These are phyloP conservation scores for Nakaseomyces glabratus DNA, from an alignment of 1,139 yeast species.

Conservation along the genomic window DNA sequence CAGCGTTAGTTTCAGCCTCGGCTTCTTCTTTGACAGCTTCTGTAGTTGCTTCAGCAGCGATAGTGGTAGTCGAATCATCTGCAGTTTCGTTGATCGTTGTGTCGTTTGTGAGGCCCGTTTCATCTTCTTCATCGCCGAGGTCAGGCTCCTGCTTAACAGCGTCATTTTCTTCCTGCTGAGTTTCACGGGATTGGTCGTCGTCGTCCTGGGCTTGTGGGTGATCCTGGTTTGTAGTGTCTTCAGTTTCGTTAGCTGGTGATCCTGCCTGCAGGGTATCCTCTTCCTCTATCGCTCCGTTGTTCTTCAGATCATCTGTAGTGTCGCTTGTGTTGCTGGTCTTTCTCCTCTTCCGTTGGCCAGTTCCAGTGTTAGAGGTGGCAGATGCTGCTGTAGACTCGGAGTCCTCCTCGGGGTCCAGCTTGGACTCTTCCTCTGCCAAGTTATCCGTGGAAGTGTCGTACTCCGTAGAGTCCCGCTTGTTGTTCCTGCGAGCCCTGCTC, in stretches of 20 bases:
- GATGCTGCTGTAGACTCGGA: background rate
- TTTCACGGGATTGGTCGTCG: constrained; percentile 17
- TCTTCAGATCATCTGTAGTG: no score
- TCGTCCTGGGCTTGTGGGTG: constrained; percentile 13
- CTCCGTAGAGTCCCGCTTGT: no score
- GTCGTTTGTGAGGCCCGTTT: constrained; percentile 8
- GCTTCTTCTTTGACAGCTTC: no score
- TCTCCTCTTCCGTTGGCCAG: background rate
- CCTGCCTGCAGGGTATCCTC: background rate
- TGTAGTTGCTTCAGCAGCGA: no score
- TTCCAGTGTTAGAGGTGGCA: background rate
- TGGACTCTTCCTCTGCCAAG: no score
- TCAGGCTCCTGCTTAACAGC: no score
- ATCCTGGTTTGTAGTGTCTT: constrained; percentile 10
- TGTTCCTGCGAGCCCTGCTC: constrained; percentile 14
- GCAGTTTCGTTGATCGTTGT: no score
- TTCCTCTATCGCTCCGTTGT: background rate
- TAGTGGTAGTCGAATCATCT: no score
- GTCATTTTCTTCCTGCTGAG: no score
- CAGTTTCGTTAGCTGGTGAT: no score
- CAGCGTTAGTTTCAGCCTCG: constrained; percentile 1
- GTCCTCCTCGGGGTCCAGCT: no score
- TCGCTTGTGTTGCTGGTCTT: constrained; percentile 1
- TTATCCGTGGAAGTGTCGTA: no score
- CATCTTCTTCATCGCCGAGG: constrained; percentile 3